phyloP scores from a whole-genome alignment of 2,329 filamentous ascomycete genomes.

The Penicillium sp. region DNA sequence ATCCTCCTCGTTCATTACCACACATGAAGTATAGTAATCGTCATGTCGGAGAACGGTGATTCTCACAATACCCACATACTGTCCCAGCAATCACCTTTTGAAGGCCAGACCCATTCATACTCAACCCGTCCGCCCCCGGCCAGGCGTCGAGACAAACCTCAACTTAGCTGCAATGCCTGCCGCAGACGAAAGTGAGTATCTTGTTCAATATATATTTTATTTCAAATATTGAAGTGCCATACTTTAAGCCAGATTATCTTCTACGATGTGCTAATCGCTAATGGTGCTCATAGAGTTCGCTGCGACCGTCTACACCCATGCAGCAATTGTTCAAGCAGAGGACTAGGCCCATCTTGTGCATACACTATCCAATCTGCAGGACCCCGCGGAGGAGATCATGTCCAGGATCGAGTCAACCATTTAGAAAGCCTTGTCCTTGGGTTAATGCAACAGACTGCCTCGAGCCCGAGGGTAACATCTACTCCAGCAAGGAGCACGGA shows the following conservation, averaged over 20 bases:
- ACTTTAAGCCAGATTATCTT: neutral
- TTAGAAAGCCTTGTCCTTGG: neutral
- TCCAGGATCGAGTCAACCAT: neutral
- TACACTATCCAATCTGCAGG: neutral
- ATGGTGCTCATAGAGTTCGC: neutral
- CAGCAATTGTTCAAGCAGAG: neutral
- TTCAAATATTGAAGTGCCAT: neutral
- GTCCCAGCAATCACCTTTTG: neutral
- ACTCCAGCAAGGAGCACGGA: neutral
- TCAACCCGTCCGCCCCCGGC: neutral
- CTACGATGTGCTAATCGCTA: neutral
- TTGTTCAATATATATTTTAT: neutral
- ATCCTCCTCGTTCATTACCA: neutral
- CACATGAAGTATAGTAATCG: neutral
- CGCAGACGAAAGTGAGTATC: neutral
- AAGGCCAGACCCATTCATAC: too few species aligned
- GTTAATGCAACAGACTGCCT: neutral
- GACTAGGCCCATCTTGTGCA: neutral
- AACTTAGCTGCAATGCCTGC: neutral
- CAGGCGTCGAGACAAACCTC: constrained; percentile 1
- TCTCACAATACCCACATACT: neutral
- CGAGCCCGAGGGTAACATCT: neutral
- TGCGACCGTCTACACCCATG: neutral
- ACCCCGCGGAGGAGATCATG: neutral
- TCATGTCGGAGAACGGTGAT: neutral